Evolutionary conservation across 2,329 filamentous ascomycete genomes (phyloP).

Genomic region (Xylariaceae sp.): DNA sequence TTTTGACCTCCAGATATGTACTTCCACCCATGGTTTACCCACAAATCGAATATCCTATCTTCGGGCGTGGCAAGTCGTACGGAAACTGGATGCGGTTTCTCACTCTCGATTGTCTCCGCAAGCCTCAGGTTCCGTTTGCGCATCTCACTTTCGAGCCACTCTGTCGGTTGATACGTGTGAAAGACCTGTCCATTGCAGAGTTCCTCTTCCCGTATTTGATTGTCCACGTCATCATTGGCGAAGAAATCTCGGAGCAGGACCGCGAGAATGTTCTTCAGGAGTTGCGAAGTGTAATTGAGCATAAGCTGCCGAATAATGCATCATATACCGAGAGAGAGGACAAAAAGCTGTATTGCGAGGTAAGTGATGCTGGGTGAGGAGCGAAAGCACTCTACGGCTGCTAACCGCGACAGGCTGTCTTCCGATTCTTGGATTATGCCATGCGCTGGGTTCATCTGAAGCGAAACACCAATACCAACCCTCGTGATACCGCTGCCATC

Average conservation of each 20-base stretch:
- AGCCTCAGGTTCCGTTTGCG: slow-evolving; percentile 69
- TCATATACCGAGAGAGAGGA: slow-evolving; percentile 65
- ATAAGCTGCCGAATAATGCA: slow-evolving; percentile 47
- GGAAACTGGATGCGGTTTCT: slow-evolving; percentile 77
- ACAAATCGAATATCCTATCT: slow-evolving; percentile 71
- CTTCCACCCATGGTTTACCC: slow-evolving; percentile 59
- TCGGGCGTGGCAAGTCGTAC: slow-evolving; percentile 63
- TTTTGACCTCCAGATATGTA: slow-evolving; percentile 77
- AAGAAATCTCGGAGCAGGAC: slow-evolving; percentile 55
- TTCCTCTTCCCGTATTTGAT: slow-evolving; percentile 87
- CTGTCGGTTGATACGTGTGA: slow-evolving; percentile 75
- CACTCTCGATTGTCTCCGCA: slow-evolving; percentile 76
- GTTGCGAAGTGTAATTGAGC: slow-evolving; percentile 67
- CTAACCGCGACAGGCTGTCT: slow-evolving; percentile 62
- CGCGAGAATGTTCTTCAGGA: slow-evolving; percentile 66
- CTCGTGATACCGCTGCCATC: slow-evolving; percentile 43
- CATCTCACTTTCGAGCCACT: slow-evolving; percentile 76
- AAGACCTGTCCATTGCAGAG: slow-evolving; percentile 79
- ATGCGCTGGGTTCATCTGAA: slow-evolving; percentile 86
- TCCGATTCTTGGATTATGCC: slow-evolving; percentile 85
- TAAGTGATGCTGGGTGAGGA: slow-evolving; percentile 34
- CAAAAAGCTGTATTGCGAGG: slow-evolving; percentile 82
- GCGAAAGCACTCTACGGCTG: background rate
- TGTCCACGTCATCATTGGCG: slow-evolving; percentile 75
- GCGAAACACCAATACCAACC: slow-evolving; percentile 34